Conservation (phyloP, 495 filamentous ascomycete genomes). For the Hypoxylon crocopeplum region DNA sequence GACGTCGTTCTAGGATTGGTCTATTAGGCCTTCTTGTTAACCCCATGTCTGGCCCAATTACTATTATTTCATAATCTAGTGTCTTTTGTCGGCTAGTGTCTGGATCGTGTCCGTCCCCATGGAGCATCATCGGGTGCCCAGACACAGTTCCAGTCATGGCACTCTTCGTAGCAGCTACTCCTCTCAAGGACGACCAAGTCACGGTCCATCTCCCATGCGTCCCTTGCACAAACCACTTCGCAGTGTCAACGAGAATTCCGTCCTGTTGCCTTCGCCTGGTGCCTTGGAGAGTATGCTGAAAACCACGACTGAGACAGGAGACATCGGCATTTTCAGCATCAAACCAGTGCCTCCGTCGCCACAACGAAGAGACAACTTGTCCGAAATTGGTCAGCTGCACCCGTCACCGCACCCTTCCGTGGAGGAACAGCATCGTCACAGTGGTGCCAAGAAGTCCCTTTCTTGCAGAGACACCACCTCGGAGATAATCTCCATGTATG, state of each 20-base stretch:
- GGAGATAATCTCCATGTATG: slow-evolving; percentile 57
- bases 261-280: slow-evolving; percentile 50
- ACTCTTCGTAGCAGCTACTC: slow-evolving; percentile 45
- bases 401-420: slow-evolving; percentile 35
- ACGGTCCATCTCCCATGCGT: slow-evolving; percentile 26
- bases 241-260: slow-evolving; percentile 45
- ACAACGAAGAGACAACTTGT: slow-evolving; percentile 26
- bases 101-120: slow-evolving; percentile 31
- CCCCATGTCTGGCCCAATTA: slow-evolving; percentile 27
- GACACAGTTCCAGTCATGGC: slow-evolving; percentile 53
- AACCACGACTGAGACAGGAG: slow-evolving; percentile 72
- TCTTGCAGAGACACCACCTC: slow-evolving; percentile 53
- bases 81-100: not conserved
- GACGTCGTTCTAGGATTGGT: slow-evolving; percentile 24
- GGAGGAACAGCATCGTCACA: slow-evolving; percentile 43
- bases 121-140: slow-evolving; percentile 45
- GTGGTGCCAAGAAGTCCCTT: slow-evolving; percentile 44
- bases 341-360: slow-evolving; percentile 54
- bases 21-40: slow-evolving; percentile 23
- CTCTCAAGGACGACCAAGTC: slow-evolving; percentile 29
- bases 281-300: slow-evolving; percentile 69
- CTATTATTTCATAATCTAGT: slow-evolving; percentile 41
- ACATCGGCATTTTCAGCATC: slow-evolving; percentile 68
- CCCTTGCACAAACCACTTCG: slow-evolving; percentile 46
- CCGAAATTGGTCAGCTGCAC: slow-evolving; percentile 36